Conservation (phyloP, 805 yeast species). For the Suhomyces sp. region DNA sequence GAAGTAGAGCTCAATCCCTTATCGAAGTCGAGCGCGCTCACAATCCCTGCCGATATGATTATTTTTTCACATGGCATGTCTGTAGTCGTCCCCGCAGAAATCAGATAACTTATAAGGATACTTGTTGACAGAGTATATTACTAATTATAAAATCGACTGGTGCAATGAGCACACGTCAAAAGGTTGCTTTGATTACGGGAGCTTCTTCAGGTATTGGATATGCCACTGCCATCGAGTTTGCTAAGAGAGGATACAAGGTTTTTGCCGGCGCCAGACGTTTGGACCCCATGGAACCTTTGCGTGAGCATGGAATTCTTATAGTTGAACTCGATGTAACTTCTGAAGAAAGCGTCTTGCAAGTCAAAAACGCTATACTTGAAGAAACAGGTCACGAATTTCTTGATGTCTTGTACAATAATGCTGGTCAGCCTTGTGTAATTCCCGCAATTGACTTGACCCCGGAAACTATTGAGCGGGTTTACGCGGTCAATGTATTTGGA, state of each 20-base stretch:
- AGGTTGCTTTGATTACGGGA: conserved; percentile 55
- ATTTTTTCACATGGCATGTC: too few relatives aligned
- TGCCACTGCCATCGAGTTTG: conserved; percentile 48
- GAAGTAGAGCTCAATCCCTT: too few relatives aligned
- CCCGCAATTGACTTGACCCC: conserved; percentile 69
- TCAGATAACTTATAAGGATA: too few relatives aligned
- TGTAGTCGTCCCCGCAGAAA: too few relatives aligned
- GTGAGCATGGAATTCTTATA: conserved; percentile 43
- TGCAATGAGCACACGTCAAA: conserved; percentile 15
- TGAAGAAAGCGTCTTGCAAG: conserved; percentile 42
- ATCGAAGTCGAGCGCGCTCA: too few relatives aligned
- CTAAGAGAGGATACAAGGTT: conserved; percentile 52
- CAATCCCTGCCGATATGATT: too few relatives aligned
- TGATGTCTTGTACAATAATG: conserved; percentile 69
- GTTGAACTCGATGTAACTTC: conserved; percentile 59
- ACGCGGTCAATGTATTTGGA: conserved; percentile 68
- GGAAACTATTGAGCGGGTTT: conserved; percentile 48
- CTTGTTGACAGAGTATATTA: too few relatives aligned
- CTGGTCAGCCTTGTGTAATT: conserved; percentile 70
- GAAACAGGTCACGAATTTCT: conserved; percentile 42
- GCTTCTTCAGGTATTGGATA: conserved; percentile 58
- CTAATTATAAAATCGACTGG: not conserved
- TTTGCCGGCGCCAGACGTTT: conserved; percentile 74
- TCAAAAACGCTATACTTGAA: conserved; percentile 40
- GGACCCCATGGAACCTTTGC: conserved; percentile 54